Percentiles rank a stretch among this genome's conserved stretches.
These are phyloP conservation scores for Tagetes patula DNA, from an alignment of 129 eudicot species.

Conservation along the genomic window DNA sequence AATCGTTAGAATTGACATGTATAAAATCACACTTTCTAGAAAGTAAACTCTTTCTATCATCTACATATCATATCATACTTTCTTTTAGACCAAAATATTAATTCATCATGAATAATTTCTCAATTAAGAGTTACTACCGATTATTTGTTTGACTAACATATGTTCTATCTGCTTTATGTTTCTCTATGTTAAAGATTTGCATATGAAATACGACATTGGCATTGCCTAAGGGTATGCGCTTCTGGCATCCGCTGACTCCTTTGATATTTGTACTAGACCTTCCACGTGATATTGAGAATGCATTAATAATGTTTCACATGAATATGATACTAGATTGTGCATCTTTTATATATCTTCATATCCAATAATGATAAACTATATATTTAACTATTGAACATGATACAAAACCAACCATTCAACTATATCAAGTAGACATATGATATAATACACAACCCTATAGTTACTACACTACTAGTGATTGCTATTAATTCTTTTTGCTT, in stretches of 20 bases:
- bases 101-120: background rate
- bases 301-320: background rate
- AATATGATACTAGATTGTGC: background rate
- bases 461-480: background rate
- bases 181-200: background rate
- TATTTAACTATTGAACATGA: background rate
- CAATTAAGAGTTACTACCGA: background rate
- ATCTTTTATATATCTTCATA: background rate
- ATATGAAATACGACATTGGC: background rate
- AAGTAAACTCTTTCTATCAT: background rate
- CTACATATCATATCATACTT: background rate
- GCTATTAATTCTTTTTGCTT: background rate
- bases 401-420: background rate
- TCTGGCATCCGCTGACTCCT: background rate
- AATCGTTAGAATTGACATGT: background rate
- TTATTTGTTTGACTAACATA: background rate
- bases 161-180: background rate
- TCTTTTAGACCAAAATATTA: background rate
- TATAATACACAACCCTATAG: background rate
- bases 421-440: background rate
- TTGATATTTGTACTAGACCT: background rate
- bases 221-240: too few species aligned
- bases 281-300: background rate
- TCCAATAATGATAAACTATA: background rate
- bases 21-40: slow-evolving; percentile 11